A percentile compares a stretch with the other conserved stretches of the same genome.
Conservation (phyloP, 164 flowering plant species). For the Buxus sempervirens region DNA sequence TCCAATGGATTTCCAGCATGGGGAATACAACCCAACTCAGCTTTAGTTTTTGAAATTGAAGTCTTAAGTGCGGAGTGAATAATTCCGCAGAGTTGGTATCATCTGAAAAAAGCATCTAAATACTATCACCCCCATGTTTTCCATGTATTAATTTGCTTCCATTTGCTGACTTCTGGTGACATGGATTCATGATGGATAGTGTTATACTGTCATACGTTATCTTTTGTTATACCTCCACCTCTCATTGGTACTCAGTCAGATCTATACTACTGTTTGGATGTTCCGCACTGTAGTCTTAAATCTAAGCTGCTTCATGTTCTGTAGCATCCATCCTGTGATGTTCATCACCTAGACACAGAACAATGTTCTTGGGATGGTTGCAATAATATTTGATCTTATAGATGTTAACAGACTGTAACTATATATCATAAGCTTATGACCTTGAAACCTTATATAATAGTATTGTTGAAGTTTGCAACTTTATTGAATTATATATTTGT, state of each 20-base stretch:
- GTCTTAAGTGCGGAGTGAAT: constrained; percentile 42
- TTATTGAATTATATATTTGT: background rate
- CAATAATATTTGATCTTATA: background rate
- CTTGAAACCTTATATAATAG: background rate
- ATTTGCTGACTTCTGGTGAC: background rate
- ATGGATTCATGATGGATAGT: background rate
- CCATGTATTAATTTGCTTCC: constrained; percentile 4
- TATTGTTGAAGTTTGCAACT: background rate
- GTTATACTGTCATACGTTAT: background rate
- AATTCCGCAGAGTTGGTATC: background rate
- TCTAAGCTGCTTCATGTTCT: background rate
- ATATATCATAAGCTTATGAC: background rate
- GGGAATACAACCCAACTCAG: constrained; percentile 89
- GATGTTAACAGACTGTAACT: background rate
- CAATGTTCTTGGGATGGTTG: background rate
- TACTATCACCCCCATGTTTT: background rate
- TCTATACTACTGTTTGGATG: background rate
- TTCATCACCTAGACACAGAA: background rate
- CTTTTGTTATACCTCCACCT: background rate
- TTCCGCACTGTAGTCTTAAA: no score
- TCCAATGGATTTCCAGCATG: constrained; percentile 80
- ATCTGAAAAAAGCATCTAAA: background rate
- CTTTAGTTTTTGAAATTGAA: constrained; percentile 83
- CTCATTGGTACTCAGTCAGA: background rate
- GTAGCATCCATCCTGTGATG: background rate